These are phyloP conservation scores for Populus deltoides DNA, from an alignment of 345 rosid genomes.

Conservation along the genomic window DNA sequence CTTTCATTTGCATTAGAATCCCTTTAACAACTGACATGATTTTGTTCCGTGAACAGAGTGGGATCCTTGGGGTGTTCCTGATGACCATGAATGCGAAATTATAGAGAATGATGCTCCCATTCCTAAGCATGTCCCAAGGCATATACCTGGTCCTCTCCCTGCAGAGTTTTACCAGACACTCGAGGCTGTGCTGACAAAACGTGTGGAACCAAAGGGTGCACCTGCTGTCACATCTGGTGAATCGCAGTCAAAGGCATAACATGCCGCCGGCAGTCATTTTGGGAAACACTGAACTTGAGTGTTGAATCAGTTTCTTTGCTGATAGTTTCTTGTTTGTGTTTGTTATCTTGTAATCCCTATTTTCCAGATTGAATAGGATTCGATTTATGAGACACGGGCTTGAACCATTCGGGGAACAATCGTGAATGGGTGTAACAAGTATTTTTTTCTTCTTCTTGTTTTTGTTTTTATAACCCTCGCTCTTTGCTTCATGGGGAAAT, in stretches of 20 bases:
- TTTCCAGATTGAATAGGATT: conserved; percentile 34
- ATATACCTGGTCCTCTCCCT: conserved; percentile 94
- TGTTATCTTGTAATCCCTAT: conserved; percentile 33
- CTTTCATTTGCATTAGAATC: background rate
- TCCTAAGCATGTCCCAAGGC: conserved; percentile 91
- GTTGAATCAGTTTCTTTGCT: conserved; percentile 20
- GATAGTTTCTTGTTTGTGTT: conserved; percentile 13
- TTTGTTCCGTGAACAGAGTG: conserved; percentile 50
- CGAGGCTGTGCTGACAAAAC: conserved; percentile 41
- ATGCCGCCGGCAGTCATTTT: background rate
- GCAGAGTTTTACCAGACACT: conserved; percentile 80
- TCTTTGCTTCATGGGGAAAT: conserved; percentile 4
- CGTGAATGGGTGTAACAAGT: conserved; percentile 16
- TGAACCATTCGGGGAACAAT: conserved; percentile 37
- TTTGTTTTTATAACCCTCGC: background rate
- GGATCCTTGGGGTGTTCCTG: conserved; percentile 99
- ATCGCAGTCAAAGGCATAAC: conserved; percentile 47
- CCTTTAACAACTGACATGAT: background rate
- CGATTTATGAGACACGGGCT: conserved; percentile 22
- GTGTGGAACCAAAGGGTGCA: conserved; percentile 26
- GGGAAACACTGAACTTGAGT: conserved; percentile 14
- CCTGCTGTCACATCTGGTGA: conserved; percentile 50
- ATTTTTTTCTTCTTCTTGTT: background rate
- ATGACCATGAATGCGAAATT: conserved; percentile 88
- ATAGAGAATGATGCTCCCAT: conserved; percentile 84